A percentile compares a stretch with the other conserved stretches of the same genome.
phyloP scores from a whole-genome alignment of 257 asterid species.

The Solanum pinnatisectum region DNA sequence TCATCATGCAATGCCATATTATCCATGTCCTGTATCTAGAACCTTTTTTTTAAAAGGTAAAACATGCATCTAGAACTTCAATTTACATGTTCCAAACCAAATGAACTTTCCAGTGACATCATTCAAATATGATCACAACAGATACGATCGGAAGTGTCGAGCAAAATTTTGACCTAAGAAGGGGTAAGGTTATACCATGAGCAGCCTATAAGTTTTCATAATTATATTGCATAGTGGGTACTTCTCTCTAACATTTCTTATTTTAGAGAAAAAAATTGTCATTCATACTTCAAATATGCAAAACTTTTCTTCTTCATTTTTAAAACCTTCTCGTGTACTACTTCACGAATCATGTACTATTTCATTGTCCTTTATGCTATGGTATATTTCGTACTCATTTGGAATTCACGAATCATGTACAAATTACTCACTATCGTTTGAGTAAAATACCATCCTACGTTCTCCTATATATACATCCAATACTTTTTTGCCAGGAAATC shows the following conservation, averaged over 20 bases:
- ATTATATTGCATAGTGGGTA: not conserved
- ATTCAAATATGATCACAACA: not conserved
- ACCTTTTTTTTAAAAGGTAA: not conserved
- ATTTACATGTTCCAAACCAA: not conserved
- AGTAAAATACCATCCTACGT: not conserved
- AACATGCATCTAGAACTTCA: not conserved
- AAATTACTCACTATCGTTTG: not conserved
- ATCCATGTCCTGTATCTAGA: not conserved
- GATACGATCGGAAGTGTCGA: not conserved
- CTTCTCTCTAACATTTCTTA: not conserved
- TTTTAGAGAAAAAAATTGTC: not conserved
- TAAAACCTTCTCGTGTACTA: not conserved
- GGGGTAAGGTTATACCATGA: not conserved
- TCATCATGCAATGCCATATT: not conserved
- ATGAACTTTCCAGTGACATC: not conserved
- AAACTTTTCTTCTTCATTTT: not conserved
- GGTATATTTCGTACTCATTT: not conserved
- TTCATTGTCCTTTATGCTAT: not conserved
- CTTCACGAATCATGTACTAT: too few species aligned
- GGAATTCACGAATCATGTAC: not conserved
- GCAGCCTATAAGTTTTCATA: not conserved
- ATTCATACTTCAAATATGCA: not conserved
- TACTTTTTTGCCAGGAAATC: not conserved
- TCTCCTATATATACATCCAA: not conserved
- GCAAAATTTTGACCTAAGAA: not conserved